Base-by-base conservation (phyloP, 2,329 filamentous ascomycete species). In the Tolypocladium endophyticum region DNA sequence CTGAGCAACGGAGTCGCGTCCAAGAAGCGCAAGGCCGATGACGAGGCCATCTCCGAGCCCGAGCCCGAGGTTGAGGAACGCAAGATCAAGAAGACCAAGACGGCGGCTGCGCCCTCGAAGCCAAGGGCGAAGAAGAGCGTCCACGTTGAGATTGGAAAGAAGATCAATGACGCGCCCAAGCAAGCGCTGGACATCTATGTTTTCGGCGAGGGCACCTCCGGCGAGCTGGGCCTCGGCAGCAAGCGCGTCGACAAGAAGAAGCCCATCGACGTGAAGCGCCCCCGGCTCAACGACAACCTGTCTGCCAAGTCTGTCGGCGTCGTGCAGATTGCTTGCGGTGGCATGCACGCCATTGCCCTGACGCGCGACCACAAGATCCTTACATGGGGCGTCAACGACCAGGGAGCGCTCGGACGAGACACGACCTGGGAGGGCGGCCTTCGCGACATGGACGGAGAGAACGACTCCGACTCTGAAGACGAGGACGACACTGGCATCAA, bases 321-420 rank as follows among this genome's bases (percentile, higher is more conserved):
- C 41, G 89, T 94, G 2, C 85, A 89, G 72, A 74, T 95, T 60
- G 86, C 88, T 57, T 86, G 87, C 61, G 90, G 90, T 62, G 90
- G 89, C 60, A 93, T 95, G 89, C 90, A 95, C 74, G 86, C 81
- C 58, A 78, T 88, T 63, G 89, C 87, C 3, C 76, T 94, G 58
- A 93, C 90, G 56, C 82, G 86, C 65, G 87, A 93, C 72, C 90
- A 92, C 78, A 87, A 86, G 74, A 88, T 95, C 65, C 76, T 91
- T 58, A 92, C 89, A 35, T 95, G 90, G 90, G 90, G 90, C 58
- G 90, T 94, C 66, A 94, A 94, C 70, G 90, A 95, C 69, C 86
- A 92, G 69, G 88, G 88, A 63, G 89, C 90, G 11, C 81, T 95
- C 43, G 90, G 90, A 50, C 81, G 90, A 69, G 83, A 89, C 69